Conservation (phyloP, 2,329 filamentous ascomycete genomes). For the Aspergillus puulaauensis region DNA sequence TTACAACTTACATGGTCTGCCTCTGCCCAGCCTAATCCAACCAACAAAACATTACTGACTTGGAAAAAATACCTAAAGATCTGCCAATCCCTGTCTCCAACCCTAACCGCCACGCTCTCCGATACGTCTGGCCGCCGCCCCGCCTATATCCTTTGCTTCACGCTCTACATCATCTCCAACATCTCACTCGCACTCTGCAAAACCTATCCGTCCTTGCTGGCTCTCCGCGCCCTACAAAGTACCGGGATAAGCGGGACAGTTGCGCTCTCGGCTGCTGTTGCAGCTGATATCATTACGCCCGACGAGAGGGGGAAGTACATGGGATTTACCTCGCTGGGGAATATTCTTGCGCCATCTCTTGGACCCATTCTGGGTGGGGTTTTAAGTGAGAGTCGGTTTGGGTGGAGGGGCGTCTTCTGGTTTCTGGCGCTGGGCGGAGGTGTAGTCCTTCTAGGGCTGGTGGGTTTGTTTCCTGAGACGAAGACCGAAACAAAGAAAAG, state of each 20-base stretch:
- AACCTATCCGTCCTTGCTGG: conserved; percentile 33
- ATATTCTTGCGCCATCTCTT: conserved; percentile 46
- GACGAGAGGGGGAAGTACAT: conserved; percentile 45
- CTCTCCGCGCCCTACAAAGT: conserved; percentile 46
- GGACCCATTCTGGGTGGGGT: conserved; percentile 53
- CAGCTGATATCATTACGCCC: conserved; percentile 42
- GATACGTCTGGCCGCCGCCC: conserved; percentile 50
- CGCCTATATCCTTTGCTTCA: conserved; percentile 48
- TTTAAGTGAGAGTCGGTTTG: conserved; percentile 43
- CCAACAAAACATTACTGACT: neutral
- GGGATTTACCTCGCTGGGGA: conserved; percentile 32
- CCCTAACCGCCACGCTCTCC: conserved; percentile 48
- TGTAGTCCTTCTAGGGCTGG: conserved; percentile 22
- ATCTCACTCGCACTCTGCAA: conserved; percentile 40
- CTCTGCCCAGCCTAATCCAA: neutral
- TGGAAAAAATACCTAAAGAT: conserved; percentile 30
- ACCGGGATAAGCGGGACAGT: conserved; percentile 43
- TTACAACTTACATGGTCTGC: conserved; percentile 35
- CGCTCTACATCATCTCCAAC: conserved; percentile 44
- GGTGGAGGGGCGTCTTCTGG: conserved; percentile 56
- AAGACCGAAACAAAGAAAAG: conserved; percentile 6
- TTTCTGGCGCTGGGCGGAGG: conserved; percentile 48
- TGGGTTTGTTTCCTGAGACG: conserved; percentile 38
- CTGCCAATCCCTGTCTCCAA: conserved; percentile 52
- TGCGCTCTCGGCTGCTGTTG: conserved; percentile 40